phyloP scores from a whole-genome alignment of 1,284 basidiomycete genomes.

The Wolfiporia cocos region DNA sequence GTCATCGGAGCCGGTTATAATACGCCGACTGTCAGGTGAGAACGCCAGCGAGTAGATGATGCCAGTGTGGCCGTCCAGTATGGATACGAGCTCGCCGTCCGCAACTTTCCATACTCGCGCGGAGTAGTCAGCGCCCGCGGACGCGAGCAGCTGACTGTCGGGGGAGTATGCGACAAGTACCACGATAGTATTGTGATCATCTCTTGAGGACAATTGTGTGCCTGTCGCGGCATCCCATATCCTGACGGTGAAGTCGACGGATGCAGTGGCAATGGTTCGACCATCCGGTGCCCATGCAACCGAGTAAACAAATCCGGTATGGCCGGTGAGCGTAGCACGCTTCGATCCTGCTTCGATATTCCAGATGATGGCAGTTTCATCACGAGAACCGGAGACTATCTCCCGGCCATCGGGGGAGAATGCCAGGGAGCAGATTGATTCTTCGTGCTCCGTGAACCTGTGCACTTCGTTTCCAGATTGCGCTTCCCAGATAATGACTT shows the following conservation, averaged over 20 bases:
- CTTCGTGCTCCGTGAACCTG: constrained; percentile 10
- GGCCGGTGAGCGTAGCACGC: constrained; percentile 3
- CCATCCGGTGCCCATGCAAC: constrained; percentile 18
- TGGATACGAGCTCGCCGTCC: no score
- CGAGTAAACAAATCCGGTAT: constrained; percentile 9
- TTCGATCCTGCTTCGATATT: constrained; percentile 5
- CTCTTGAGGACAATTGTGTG: no score
- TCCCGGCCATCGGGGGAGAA: constrained; percentile 18
- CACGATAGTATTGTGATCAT: no score
- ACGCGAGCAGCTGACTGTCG: no score
- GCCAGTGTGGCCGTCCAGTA: no score
- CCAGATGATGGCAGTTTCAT: constrained; percentile 14
- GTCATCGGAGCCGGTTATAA: no score
- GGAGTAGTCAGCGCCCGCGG: no score
- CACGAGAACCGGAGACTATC: constrained; percentile 13
- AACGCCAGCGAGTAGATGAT: no score
- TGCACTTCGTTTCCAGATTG: constrained; percentile 2
- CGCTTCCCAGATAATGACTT: constrained; percentile 11
- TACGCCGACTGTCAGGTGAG: no score
- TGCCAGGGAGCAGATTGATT: constrained; percentile 10
- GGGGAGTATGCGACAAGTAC: no score
- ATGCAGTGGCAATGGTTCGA: constrained; percentile 15
- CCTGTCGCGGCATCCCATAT: constrained; percentile 14
- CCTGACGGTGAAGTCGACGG: constrained; percentile 14
- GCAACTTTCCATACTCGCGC: no score